Base-by-base conservation (phyloP, 768 basidiomycete species). In the Coprinopsis marcescibilis region DNA sequence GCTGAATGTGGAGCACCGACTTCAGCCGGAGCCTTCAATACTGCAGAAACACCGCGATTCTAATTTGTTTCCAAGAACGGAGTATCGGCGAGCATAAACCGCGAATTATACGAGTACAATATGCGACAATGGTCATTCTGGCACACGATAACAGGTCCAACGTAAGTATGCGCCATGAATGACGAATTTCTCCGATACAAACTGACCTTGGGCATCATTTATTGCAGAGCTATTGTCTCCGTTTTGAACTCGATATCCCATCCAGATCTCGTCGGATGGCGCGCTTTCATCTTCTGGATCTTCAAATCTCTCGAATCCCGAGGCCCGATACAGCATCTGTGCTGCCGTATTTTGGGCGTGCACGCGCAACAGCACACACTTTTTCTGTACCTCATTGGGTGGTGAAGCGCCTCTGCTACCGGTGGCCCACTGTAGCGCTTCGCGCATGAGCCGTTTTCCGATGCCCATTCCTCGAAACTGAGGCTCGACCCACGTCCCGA, bases 401-500 rank as follows among this genome's bases (percentile, higher is more conserved):
- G n/a, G n/a, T n/a, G n/a, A n/a, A n/a, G n/a, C n/a, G n/a, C n/a
- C n/a, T n/a, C n/a, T n/a, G n/a, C n/a, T n/a, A n/a, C n/a, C 30
- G 8, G n/a, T n/a, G 8, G 20, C 35, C 35, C 35, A 36, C 6
- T 8, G 13, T 19, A 36, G 35, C 6, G 35, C 35, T 19, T 36
- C 20, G 15, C 8, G 7, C 35, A 8, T 36, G 13, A 36, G 35
- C 10, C 30, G 30, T 8, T 8, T 8, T 32, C 51, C 51, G 26
- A 52, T 34, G 3, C 51, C 42, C 34, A 20, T 12, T 14, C 46
- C 29, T 36, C 53, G 43, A 35, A 48, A 48, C 29, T 54, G 48
- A 1, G 53, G 53, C n/a, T 55, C 36, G 30, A 53, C 51, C 52
- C 52, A 54, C 32, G 57, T 45, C 1, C 52, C 51, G 21, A 49